phyloP scores from a whole-genome alignment of 805 yeast species.

The Novakomyces olei region DNA sequence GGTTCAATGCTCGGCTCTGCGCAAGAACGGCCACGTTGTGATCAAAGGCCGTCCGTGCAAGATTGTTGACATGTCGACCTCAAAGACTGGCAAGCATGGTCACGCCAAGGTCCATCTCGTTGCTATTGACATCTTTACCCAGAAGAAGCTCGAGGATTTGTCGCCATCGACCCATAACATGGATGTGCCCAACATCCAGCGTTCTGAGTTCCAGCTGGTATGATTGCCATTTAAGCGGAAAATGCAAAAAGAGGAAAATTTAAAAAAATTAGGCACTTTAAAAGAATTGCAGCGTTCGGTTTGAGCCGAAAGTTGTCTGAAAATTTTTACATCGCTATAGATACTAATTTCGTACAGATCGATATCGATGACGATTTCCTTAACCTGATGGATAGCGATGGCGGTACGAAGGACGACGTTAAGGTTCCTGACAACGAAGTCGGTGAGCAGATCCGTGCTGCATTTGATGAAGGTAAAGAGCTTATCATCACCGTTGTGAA shows the following conservation, averaged over 20 bases:
- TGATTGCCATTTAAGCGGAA: background rate
- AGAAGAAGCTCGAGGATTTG: constrained; percentile 97
- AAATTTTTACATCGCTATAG: background rate
- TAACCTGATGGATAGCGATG: constrained; percentile 87
- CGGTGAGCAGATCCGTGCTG: constrained; percentile 79
- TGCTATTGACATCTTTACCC: constrained; percentile 96
- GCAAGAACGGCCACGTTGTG: constrained; percentile 96
- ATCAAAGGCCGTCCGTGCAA: constrained; percentile 99
- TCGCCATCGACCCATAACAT: constrained; percentile 99
- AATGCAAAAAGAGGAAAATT: background rate
- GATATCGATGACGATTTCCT: constrained; percentile 97
- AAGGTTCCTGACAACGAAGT: constrained; percentile 94
- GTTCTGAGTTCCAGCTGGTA: constrained; percentile 73
- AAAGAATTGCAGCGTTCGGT: no score
- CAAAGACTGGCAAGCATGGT: constrained; percentile 99
- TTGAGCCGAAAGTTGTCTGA: background rate
- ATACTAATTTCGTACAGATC: constrained; percentile 17
- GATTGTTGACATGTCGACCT: constrained; percentile 98
- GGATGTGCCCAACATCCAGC: constrained; percentile 96
- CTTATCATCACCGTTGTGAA: constrained; percentile 87
- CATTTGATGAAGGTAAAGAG: constrained; percentile 98
- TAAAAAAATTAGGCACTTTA: no score
- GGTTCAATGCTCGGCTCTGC: constrained; percentile 98
- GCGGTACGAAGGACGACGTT: constrained; percentile 98
- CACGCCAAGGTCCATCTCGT: constrained; percentile 99